These are phyloP conservation scores for Sicyos edulis DNA, from an alignment of 306 rosid species.

Conservation along the genomic window DNA sequence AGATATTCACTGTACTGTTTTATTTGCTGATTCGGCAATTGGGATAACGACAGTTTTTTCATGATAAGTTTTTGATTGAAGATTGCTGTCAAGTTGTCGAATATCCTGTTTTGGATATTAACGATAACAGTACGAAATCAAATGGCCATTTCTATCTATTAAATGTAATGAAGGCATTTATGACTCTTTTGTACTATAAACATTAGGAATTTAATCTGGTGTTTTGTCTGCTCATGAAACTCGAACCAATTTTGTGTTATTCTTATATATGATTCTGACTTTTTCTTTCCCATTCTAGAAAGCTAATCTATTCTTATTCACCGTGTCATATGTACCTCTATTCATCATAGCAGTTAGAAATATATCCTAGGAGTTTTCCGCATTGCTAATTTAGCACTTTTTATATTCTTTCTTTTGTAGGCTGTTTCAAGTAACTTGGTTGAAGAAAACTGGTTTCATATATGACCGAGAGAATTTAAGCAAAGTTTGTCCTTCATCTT, in stretches of 20 bases:
- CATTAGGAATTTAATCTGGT: constrained; percentile 5
- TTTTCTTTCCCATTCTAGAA: not conserved
- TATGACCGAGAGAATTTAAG: constrained; percentile 58
- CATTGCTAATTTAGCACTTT: constrained; percentile 31
- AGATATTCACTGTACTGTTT: constrained; percentile 8
- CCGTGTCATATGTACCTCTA: not conserved
- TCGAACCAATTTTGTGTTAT: not conserved
- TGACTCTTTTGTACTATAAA: not conserved
- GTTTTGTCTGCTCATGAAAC: not conserved
- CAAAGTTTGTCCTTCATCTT: constrained; percentile 66
- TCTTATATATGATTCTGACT: not conserved
- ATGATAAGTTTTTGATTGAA: not conserved
- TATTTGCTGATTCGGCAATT: not conserved
- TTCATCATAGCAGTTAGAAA: not conserved
- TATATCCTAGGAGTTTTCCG: not conserved
- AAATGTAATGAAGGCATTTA: not conserved
- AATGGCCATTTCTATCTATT: not conserved
- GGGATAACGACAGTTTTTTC: not conserved
- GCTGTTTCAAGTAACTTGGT: constrained; percentile 81
- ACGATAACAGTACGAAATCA: not conserved
- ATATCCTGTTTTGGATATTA: not conserved
- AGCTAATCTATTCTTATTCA: not conserved
- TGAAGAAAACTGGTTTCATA: constrained; percentile 64
- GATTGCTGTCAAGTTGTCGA: not conserved
- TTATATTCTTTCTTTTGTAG: constrained; percentile 49